Evolutionary conservation across 2,329 filamentous ascomycete species (phyloP).

Genomic region (Escovopsis weberi): DNA sequence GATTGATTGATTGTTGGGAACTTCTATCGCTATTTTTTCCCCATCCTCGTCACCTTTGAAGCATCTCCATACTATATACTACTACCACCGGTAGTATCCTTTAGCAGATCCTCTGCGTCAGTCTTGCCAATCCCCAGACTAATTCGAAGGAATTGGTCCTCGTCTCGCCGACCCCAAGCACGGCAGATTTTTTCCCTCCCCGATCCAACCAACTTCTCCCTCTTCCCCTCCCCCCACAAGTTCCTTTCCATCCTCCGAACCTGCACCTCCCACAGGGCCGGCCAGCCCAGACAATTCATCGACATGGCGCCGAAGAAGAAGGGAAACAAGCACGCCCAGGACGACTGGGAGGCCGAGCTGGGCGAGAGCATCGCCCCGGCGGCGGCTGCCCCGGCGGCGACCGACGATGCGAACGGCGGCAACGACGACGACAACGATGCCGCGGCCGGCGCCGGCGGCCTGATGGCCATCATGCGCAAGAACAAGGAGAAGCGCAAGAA

Average conservation of each 20-base stretch:
- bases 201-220: background rate
- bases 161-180: no score
- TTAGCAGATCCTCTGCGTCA: no score
- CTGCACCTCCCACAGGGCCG: background rate
- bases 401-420: slow-evolving; percentile 20
- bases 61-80: no score
- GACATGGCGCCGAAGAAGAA: slow-evolving; percentile 93
- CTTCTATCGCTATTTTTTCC: background rate
- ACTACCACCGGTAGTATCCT: no score
- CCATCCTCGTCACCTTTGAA: no score
- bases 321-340: slow-evolving; percentile 63
- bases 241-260: background rate
- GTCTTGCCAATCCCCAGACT: background rate
- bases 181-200: no score
- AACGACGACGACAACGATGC: slow-evolving; percentile 39
- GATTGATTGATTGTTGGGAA: background rate
- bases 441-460: slow-evolving; percentile 44
- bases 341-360: slow-evolving; percentile 91
- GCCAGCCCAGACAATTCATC: slow-evolving; percentile 5
- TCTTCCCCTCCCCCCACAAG: background rate
- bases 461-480: slow-evolving; percentile 70
- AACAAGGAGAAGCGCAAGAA: slow-evolving; percentile 81
- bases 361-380: slow-evolving; percentile 60
- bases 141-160: background rate
- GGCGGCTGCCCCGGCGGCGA: slow-evolving; percentile 28